Percentiles rank a stretch among this genome's conserved stretches.
phyloP scores from a whole-genome alignment of 140 eudicot species.

The Ambrosia hybrid region DNA sequence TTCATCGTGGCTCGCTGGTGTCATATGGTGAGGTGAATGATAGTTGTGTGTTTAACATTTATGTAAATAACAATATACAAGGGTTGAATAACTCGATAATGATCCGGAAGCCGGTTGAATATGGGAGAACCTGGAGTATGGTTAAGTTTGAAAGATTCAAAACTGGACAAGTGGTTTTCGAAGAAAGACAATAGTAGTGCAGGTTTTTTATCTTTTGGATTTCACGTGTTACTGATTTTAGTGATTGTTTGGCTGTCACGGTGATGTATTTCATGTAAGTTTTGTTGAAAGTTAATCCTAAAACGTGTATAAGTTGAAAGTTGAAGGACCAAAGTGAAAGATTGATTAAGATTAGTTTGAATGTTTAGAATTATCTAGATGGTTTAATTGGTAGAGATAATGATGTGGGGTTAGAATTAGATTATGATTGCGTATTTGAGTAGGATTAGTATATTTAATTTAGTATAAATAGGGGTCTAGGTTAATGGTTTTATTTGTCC shows the following conservation, averaged over 20 bases:
- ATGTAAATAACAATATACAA: slow-evolving; percentile 68
- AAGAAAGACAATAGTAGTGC: slow-evolving; percentile 23
- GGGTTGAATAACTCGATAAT: slow-evolving; percentile 74
- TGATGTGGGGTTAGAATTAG: no score
- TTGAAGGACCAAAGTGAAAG: no score
- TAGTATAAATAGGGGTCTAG: no score
- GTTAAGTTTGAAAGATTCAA: slow-evolving; percentile 47
- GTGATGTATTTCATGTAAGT: slow-evolving; percentile 31
- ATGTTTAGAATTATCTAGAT: no score
- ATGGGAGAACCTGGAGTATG: slow-evolving; percentile 80
- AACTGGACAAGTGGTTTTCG: slow-evolving; percentile 43
- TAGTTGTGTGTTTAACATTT: slow-evolving; percentile 58
- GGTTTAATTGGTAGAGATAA: no score
- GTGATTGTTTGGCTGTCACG: slow-evolving; percentile 19
- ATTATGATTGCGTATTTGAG: no score
- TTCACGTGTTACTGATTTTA: slow-evolving; percentile 27
- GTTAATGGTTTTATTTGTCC: no score
- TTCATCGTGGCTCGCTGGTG: slow-evolving; percentile 28
- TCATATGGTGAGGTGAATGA: slow-evolving; percentile 45
- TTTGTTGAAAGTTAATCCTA: no score
- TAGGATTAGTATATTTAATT: no score
- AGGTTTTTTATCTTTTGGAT: slow-evolving; percentile 10
- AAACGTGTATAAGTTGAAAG: no score
- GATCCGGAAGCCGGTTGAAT: slow-evolving; percentile 70
- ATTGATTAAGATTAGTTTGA: no score